phyloP scores from a whole-genome alignment of 495 filamentous ascomycete genomes.

The Letharia lupina region DNA sequence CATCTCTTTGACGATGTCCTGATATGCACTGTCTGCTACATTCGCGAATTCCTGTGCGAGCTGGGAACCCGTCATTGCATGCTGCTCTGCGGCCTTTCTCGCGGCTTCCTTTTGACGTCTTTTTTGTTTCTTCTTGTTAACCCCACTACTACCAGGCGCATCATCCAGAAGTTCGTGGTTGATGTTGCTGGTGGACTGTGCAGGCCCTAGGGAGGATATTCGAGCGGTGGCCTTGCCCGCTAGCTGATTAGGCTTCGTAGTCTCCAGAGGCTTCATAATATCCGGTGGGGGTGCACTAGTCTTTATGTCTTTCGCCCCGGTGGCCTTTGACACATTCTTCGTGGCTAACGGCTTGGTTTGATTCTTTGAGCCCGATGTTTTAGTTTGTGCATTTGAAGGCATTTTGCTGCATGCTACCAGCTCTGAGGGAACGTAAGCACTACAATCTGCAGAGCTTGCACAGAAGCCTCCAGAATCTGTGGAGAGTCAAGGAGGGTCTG shows the following conservation, averaged over 20 bases:
- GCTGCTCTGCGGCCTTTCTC: constrained; percentile 53
- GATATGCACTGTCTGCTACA: constrained; percentile 17
- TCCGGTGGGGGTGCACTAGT: neutral
- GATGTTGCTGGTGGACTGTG: constrained; percentile 3
- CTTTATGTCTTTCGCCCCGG: neutral
- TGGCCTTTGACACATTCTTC: constrained; percentile 6
- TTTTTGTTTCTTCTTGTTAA: constrained; percentile 93
- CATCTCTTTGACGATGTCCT: constrained; percentile 17
- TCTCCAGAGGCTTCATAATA: constrained; percentile 3
- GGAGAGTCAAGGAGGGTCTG: neutral
- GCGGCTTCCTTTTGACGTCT: constrained; percentile 69
- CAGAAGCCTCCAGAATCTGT: neutral
- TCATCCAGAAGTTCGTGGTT: constrained; percentile 14
- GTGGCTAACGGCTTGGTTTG: constrained; percentile 10
- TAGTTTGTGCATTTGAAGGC: constrained; percentile 24
- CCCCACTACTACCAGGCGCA: constrained; percentile 31
- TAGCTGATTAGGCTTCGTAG: constrained; percentile 3
- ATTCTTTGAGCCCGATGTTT: constrained; percentile 19
- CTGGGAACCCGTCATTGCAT: constrained; percentile 8
- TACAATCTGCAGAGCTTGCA: neutral
- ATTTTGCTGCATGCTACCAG: constrained; percentile 13
- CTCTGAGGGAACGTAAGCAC: neutral
- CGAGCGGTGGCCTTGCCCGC: neutral
- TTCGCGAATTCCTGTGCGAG: constrained; percentile 18
- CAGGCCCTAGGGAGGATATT: constrained; percentile 4